These are phyloP conservation scores for Solanum acaule DNA, from an alignment of 257 asterid genomes.

Conservation along the genomic window DNA sequence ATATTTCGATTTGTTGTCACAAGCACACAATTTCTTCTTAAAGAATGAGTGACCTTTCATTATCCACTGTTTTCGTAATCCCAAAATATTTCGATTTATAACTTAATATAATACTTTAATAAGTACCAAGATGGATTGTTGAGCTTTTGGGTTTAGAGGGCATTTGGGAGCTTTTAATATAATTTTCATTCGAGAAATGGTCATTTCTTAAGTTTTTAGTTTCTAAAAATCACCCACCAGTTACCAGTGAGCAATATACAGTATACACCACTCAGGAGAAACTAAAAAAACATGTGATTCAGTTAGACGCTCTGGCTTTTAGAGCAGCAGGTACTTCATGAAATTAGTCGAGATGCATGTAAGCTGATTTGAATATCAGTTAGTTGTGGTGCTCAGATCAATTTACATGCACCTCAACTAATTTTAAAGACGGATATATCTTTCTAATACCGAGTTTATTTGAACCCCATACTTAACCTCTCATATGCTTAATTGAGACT, in stretches of 20 bases:
- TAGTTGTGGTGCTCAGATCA: neutral
- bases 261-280: neutral
- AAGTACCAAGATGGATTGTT: neutral
- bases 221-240: neutral
- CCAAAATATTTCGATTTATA: too few relatives aligned
- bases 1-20: neutral
- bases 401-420: neutral
- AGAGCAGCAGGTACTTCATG: too few relatives aligned
- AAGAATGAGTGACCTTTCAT: neutral
- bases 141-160: neutral
- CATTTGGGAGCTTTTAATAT: neutral
- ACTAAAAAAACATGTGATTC: neutral
- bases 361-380: neutral
- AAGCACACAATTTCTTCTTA: neutral
- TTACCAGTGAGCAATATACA: neutral
- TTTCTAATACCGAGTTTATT: too few relatives aligned
- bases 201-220: neutral
- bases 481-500: neutral
- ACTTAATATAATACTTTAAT: too few relatives aligned
- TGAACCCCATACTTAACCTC: neutral
- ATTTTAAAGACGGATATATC: neutral
- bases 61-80: neutral
- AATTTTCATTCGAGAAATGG: neutral
- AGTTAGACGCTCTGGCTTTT: neutral
- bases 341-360: neutral